phyloP scores from a whole-genome alignment of 164 flowering plant genomes.

The Vitis rupestris region DNA sequence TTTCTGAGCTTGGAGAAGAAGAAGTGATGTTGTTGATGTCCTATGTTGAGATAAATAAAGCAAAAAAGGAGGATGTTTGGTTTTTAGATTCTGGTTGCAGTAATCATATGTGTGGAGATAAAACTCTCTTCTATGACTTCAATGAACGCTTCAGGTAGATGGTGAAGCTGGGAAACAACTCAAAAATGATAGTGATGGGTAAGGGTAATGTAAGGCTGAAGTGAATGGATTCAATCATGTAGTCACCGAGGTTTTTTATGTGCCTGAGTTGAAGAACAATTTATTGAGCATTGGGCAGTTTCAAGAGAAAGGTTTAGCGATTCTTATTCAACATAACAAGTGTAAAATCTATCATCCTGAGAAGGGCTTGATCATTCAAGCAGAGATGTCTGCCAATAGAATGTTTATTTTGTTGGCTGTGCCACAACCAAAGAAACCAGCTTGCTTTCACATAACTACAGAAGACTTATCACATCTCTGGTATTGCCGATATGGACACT shows the following conservation, averaged over 20 bases:
- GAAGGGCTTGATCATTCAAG: not conserved
- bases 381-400: not conserved
- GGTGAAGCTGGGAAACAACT: not conserved
- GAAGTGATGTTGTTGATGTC: no score
- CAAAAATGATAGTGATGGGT: not conserved
- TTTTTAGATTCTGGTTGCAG: no score
- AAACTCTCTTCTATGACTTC: no score
- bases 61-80: no score
- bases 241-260: constrained; percentile 6
- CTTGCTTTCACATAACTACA: not conserved
- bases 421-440: not conserved
- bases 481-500: not conserved
- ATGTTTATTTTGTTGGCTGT: not conserved
- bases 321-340: not conserved
- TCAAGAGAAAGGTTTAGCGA: constrained; percentile 4
- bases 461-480: not conserved
- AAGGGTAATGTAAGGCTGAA: constrained; percentile 2
- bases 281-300: constrained; percentile 12
- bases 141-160: no score
- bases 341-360: not conserved
- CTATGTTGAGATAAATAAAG: no score
- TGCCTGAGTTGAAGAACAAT: constrained; percentile 8
- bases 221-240: not conserved
- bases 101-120: no score
- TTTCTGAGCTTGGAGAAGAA: no score